These are phyloP conservation scores for Saturnispora saitoi DNA, from an alignment of 805 yeast genomes.

Conservation along the genomic window DNA sequence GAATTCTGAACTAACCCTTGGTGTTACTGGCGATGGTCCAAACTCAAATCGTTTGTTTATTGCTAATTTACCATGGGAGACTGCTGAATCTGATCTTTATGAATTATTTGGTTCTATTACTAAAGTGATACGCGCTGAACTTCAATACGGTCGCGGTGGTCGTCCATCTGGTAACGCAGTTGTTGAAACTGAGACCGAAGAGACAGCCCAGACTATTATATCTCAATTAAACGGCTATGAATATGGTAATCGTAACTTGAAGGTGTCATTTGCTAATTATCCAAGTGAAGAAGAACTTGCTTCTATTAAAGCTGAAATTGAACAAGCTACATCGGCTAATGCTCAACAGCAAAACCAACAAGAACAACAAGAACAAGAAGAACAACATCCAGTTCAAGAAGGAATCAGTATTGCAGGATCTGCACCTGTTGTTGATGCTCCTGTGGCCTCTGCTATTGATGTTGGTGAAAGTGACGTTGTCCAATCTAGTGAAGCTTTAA, in stretches of 20 bases:
- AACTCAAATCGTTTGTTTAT: constrained; percentile 58
- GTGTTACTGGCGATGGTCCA: constrained; percentile 53
- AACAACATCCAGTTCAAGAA: constrained; percentile 5
- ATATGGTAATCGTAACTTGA: constrained; percentile 74
- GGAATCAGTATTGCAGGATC: constrained; percentile 1
- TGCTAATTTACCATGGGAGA: constrained; percentile 78
- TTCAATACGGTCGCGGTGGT: constrained; percentile 53
- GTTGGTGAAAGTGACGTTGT: not conserved
- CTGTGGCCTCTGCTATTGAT: constrained; percentile 1
- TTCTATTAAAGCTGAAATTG: constrained; percentile 15
- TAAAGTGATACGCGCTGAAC: constrained; percentile 63
- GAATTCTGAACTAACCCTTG: constrained; percentile 55
- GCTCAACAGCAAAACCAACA: not conserved
- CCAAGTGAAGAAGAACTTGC: constrained; percentile 12
- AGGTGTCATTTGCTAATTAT: constrained; percentile 54
- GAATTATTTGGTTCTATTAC: constrained; percentile 86
- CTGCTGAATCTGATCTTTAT: constrained; percentile 74
- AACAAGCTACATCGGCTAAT: not conserved
- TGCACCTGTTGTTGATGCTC: constrained; percentile 1
- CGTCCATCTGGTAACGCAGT: constrained; percentile 81
- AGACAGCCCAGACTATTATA: constrained; percentile 66
- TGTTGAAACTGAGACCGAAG: constrained; percentile 62
- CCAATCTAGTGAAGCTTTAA: not conserved
- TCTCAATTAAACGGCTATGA: constrained; percentile 66
- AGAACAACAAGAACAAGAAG: not conserved